Conservation (phyloP, 2,329 filamentous ascomycete species). For the Tolypocladium album region DNA sequence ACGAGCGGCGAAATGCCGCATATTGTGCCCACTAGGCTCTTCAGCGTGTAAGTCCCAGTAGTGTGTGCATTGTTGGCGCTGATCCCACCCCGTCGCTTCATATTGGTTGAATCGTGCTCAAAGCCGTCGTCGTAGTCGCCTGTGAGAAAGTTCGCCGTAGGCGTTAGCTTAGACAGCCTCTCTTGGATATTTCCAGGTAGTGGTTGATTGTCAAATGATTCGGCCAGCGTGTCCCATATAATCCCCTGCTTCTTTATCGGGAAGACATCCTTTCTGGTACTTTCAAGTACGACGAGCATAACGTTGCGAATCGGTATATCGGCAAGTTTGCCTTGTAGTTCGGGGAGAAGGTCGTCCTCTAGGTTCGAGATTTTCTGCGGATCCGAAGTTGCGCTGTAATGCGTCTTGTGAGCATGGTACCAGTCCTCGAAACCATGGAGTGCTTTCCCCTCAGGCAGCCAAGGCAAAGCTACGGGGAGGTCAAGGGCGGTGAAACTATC, state of each 20-base stretch:
- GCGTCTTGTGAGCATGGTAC: constrained; percentile 6
- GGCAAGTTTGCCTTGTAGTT: constrained; percentile 13
- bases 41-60: constrained; percentile 30
- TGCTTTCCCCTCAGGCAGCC: constrained; percentile 14
- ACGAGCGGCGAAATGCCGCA: not conserved
- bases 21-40: constrained; percentile 15
- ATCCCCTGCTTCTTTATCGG: constrained; percentile 29
- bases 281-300: constrained; percentile 32
- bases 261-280: constrained; percentile 33
- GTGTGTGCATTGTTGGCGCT: constrained; percentile 28
- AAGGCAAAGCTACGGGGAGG: constrained; percentile 9
- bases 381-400: constrained; percentile 24
- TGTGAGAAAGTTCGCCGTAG: constrained; percentile 21
- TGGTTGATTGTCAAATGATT: constrained; percentile 18
- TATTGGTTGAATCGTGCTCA: constrained; percentile 5
- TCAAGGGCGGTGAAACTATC: constrained; percentile 18
- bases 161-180: constrained; percentile 16
- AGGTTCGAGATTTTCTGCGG: constrained; percentile 30
- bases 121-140: constrained; percentile 25
- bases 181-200: constrained; percentile 21
- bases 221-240: constrained; percentile 22
- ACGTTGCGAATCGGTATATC: constrained; percentile 29
- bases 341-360: constrained; percentile 17
- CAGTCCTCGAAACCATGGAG: constrained; percentile 18
- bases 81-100: constrained; percentile 23